Base-by-base conservation (phyloP, 805 yeast genomes). In the Phaffomyces opuntiae region DNA sequence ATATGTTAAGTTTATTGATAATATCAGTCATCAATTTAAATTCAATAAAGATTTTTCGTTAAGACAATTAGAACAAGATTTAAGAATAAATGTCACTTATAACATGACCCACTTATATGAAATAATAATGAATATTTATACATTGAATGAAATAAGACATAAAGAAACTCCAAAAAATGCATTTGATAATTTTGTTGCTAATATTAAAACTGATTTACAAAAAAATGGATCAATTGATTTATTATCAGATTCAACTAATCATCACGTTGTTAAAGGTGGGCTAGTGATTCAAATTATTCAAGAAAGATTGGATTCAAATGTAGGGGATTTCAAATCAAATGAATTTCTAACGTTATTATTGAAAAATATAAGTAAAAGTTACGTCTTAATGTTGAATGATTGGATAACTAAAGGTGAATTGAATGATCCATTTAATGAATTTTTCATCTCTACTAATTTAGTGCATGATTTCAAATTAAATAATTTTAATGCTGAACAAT, bases 351-450 rank as follows among this genome's bases (percentile, higher is more conserved):
- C 66, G 1, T 54, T 57, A 5, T 54, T 91, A 3, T 76, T 84
- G 42, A 74, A 75, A 39, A 70, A 70, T 13, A 76, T 88, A 1
- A 79, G 95, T 35, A 55, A 50, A 31, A 78, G 78, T 36, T 93
- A 87, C 56, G 68, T 87, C 17, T 53, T 53, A 1, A 83, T 85
- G 80, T 67, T 93, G 9, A 81, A 84, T 53, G 60, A 67, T n/a
- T 93, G 99, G 99, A 69, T 91, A 16, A 71, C 74, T 5, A 66
- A 72, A 41, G 99, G 99, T 0, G 67, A 69, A 7, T 69, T 93
- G 9, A 73, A 77, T 50, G 99, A 93, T 54, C 87, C 87, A 0
- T 80, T 78, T 57, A 79, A 81, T 36, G 99, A 91, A 61, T 93
- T 93, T 60, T 65, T 89, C 57, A 77, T 93, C n/a, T 72, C 76